Evolutionary conservation across 1,284 basidiomycete genomes (phyloP).

Genomic region (Cutaneotrichosporon cyanovorans): DNA sequence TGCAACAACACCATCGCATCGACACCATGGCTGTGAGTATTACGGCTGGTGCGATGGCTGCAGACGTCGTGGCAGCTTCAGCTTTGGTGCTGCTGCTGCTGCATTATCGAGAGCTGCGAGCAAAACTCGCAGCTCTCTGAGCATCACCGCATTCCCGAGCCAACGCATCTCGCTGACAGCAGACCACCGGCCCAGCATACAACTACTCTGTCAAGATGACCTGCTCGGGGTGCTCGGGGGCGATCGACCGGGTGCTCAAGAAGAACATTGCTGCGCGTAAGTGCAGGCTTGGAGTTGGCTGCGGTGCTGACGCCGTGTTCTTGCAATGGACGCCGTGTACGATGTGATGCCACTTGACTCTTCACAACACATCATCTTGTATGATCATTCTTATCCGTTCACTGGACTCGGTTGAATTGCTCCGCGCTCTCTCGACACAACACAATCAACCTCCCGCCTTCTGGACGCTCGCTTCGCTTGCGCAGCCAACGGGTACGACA

Average conservation of each 20-base stretch:
- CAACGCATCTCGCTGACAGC: not conserved
- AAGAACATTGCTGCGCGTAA: slow-evolving; percentile 42
- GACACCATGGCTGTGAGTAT: slow-evolving; percentile 1
- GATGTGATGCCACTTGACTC: not conserved
- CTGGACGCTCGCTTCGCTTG: no score
- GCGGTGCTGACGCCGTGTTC: not conserved
- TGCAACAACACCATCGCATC: not conserved
- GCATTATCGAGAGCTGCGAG: no score
- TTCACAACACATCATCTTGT: not conserved
- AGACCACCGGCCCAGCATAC: slow-evolving; percentile 34
- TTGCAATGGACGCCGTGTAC: no score
- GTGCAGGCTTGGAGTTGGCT: slow-evolving; percentile 11
- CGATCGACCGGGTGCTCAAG: slow-evolving; percentile 41
- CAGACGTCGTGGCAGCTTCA: not conserved
- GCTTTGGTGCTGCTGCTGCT: no score
- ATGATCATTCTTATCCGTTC: not conserved
- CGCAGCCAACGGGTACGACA: slow-evolving; percentile 38
- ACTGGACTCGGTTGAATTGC: not conserved
- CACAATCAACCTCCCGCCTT: slow-evolving; percentile 20
- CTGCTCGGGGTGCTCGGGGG: slow-evolving; percentile 44
- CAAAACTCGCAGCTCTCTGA: no score
- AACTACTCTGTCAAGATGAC: slow-evolving; percentile 46
- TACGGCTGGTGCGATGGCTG: not conserved
- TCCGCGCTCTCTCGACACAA: not conserved
- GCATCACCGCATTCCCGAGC: not conserved